Percentiles rank a stretch among this genome's conserved stretches.
Conservation (phyloP, 169 alveolate genomes). For the Plasmodium coatneyi region DNA sequence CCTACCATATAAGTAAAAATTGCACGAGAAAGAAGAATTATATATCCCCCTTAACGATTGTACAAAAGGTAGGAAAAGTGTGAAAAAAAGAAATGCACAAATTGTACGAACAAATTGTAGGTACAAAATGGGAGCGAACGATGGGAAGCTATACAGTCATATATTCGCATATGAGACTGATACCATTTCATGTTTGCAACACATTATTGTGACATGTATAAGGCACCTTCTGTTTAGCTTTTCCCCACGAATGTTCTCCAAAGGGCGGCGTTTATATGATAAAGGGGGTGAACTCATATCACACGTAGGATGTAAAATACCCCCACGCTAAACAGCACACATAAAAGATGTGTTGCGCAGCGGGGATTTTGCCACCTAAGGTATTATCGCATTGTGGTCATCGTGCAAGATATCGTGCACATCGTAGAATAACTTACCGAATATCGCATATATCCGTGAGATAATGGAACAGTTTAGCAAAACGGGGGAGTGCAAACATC, state of each 20-base stretch:
- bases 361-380: neutral
- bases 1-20: constrained; percentile 59
- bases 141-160: neutral
- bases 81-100: neutral
- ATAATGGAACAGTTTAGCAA: no score
- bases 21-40: constrained; percentile 69
- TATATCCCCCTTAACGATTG: constrained; percentile 37
- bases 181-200: neutral
- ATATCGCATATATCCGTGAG: no score
- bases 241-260: neutral
- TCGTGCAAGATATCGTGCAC: no score
- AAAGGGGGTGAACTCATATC: neutral
- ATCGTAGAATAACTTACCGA: no score
- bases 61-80: constrained; percentile 3
- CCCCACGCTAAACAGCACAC: neutral
- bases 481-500: no score
- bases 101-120: no score
- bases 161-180: neutral
- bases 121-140: neutral
- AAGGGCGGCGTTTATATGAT: neutral
- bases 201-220: neutral
- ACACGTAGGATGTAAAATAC: neutral
- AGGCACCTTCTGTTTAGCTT: neutral
- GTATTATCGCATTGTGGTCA: neutral
- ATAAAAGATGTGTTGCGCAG: neutral